Evolutionary conservation across 805 yeast genomes (phyloP).

Genomic region (Kuraishia hungarica): DNA sequence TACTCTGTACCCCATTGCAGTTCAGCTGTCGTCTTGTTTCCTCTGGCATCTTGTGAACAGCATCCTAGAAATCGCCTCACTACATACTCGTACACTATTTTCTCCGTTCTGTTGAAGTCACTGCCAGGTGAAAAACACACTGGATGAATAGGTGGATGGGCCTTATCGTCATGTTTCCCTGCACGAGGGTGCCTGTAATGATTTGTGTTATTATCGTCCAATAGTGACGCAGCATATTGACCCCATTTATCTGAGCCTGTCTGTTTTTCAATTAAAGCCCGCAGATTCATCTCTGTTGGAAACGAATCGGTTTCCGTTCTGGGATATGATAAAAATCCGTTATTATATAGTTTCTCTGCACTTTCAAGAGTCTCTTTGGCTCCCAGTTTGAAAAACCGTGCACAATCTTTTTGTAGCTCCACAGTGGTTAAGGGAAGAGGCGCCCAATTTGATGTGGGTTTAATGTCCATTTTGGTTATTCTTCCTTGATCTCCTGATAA

Average conservation of each 20-base stretch:
- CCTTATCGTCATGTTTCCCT: slow-evolving; percentile 85
- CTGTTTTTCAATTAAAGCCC: slow-evolving; percentile 54
- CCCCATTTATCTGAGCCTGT: slow-evolving; percentile 59
- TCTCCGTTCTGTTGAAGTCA: slow-evolving; percentile 33
- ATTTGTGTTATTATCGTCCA: slow-evolving; percentile 23
- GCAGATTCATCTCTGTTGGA: slow-evolving; percentile 69
- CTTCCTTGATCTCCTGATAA: slow-evolving; percentile 34
- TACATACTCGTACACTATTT: slow-evolving; percentile 77
- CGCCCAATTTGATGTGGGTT: slow-evolving; percentile 66
- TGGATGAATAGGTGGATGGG: slow-evolving; percentile 99
- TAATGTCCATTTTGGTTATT: slow-evolving; percentile 40
- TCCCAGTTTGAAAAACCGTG: slow-evolving; percentile 62
- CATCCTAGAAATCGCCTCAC: slow-evolving; percentile 84
- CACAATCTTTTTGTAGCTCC: slow-evolving; percentile 81
- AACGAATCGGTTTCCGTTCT: slow-evolving; percentile 94
- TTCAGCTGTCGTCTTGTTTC: slow-evolving; percentile 52
- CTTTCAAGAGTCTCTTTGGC: slow-evolving; percentile 69
- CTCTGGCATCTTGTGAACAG: slow-evolving; percentile 87
- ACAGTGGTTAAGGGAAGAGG: slow-evolving; percentile 95
- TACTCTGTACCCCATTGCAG: slow-evolving; percentile 73
- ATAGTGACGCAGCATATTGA: slow-evolving; percentile 42
- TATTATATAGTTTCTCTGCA: slow-evolving; percentile 82
- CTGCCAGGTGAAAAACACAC: slow-evolving; percentile 35
- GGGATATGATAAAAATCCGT: slow-evolving; percentile 88
- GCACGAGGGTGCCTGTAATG: slow-evolving; percentile 60